A percentile compares a stretch with the other conserved stretches of the same genome.
Conservation (phyloP, 2,329 filamentous ascomycete genomes). For the Epichloe aotearoae region DNA sequence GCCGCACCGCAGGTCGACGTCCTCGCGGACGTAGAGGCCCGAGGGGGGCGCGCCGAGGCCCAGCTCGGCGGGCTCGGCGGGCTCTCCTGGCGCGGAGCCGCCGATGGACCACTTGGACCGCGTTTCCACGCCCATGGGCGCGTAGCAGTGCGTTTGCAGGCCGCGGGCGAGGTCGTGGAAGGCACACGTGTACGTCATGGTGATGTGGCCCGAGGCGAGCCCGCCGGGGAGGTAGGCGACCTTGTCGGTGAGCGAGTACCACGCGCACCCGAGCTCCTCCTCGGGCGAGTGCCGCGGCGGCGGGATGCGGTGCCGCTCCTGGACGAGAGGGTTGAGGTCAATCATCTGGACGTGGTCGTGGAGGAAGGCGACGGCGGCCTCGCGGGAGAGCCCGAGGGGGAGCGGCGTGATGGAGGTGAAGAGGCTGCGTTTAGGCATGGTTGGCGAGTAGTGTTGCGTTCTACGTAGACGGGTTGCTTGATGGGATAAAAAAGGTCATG, state of each 20-base stretch:
- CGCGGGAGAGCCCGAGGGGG: slow-evolving; percentile 54
- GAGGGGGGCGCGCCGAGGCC: slow-evolving; percentile 50
- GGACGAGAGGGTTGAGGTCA: slow-evolving; percentile 72
- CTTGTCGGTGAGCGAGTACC: slow-evolving; percentile 70
- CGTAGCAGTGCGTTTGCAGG: slow-evolving; percentile 72
- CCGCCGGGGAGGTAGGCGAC: no score
- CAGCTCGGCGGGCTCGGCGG: slow-evolving; percentile 49
- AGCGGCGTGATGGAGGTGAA: slow-evolving; percentile 74
- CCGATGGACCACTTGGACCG: slow-evolving; percentile 65
- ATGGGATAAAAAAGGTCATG: no score
- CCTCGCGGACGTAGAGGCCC: slow-evolving; percentile 73
- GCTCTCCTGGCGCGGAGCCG: slow-evolving; percentile 59
- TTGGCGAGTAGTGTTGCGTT: no score
- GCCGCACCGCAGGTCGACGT: slow-evolving; percentile 70
- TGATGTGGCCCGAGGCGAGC: slow-evolving; percentile 53
- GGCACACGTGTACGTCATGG: slow-evolving; percentile 53
- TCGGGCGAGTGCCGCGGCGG: slow-evolving; percentile 51
- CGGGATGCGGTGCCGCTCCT: slow-evolving; percentile 54
- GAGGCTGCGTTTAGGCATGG: slow-evolving; percentile 55
- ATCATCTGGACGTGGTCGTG: slow-evolving; percentile 76
- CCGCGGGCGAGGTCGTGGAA: slow-evolving; percentile 64
- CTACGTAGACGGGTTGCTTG: no score
- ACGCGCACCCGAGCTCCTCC: slow-evolving; percentile 59
- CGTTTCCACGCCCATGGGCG: slow-evolving; percentile 69
- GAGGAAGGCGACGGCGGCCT: slow-evolving; percentile 61